phyloP scores from a whole-genome alignment of 805 yeast genomes.

The Cyberlindnera amylophila region DNA sequence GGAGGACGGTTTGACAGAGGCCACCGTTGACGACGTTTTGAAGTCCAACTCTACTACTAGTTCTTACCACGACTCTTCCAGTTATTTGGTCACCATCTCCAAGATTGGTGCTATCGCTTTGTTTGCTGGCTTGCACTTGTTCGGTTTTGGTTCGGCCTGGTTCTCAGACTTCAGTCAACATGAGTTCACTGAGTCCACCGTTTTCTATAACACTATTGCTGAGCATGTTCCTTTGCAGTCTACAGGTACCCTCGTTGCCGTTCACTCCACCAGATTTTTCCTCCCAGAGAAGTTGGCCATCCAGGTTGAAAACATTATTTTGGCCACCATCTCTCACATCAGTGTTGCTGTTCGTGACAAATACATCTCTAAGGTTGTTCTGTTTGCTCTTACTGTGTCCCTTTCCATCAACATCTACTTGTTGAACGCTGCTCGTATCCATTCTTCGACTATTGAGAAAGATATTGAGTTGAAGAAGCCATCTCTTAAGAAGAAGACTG shows the following conservation, averaged over 20 bases:
- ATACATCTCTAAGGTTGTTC: conserved; percentile 70
- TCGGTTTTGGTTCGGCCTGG: conserved; percentile 72
- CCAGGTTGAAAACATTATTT: conserved; percentile 57
- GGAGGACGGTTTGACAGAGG: conserved; percentile 84
- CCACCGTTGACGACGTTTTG: conserved; percentile 69
- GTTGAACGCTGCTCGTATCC: conserved; percentile 77
- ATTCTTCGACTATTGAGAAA: conserved; percentile 37
- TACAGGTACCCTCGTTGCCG: conserved; percentile 51
- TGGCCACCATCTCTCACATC: conserved; percentile 48
- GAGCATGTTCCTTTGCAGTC: conserved; percentile 35
- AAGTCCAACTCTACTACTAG: conserved; percentile 25
- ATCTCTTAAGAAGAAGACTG: conserved; percentile 29
- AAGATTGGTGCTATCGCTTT: conserved; percentile 58
- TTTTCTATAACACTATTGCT: conserved; percentile 26
- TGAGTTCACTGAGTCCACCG: conserved; percentile 18
- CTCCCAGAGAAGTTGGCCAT: conserved; percentile 53
- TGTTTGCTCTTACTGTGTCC: conserved; percentile 69
- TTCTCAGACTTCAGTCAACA: conserved; percentile 44
- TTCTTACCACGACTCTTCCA: conserved; percentile 32
- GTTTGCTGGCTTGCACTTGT: conserved; percentile 60
- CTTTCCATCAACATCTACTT: conserved; percentile 79
- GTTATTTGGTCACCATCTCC: conserved; percentile 46
- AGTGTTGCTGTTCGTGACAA: conserved; percentile 75
- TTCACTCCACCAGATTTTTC: conserved; percentile 55
- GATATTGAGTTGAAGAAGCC: conserved; percentile 28